A percentile compares a stretch with the other conserved stretches of the same genome.
phyloP scores from a whole-genome alignment of 176 grass and related monocot genomes.

The Zoysia pacifica region DNA sequence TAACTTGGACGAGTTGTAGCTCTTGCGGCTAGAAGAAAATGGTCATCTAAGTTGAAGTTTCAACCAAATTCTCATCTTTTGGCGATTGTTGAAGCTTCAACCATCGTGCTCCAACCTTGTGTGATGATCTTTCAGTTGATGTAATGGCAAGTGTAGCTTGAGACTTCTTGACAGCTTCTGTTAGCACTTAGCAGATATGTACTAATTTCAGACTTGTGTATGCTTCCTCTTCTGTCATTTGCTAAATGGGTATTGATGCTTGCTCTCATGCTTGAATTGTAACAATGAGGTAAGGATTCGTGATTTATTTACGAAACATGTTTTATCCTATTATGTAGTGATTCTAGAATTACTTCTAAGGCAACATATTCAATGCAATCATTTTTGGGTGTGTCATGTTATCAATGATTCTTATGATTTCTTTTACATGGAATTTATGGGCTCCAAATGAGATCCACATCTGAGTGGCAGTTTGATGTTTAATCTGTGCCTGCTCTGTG shows the following conservation, averaged over 20 bases:
- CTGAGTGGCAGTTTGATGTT: neutral
- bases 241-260: neutral
- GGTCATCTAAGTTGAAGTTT: neutral
- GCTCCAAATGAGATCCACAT: neutral
- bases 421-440: neutral
- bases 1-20: neutral
- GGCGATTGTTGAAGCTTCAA: neutral
- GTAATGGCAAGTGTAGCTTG: slow-evolving; percentile 6
- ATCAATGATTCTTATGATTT: too few species aligned
- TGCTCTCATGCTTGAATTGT: neutral
- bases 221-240: neutral
- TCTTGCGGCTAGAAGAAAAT: neutral
- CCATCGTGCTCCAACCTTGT: neutral
- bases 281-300: neutral
- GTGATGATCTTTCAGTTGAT: slow-evolving; percentile 11
- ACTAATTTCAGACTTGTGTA: neutral
- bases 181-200: neutral
- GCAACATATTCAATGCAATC: neutral
- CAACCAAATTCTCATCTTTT: neutral
- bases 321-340: neutral
- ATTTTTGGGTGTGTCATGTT: neutral
- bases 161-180: neutral
- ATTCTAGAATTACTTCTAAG: neutral
- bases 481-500: neutral
- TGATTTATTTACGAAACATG: neutral